Conservation (phyloP, 108 stramenopile species). For the Cyclotella cryptica region DNA sequence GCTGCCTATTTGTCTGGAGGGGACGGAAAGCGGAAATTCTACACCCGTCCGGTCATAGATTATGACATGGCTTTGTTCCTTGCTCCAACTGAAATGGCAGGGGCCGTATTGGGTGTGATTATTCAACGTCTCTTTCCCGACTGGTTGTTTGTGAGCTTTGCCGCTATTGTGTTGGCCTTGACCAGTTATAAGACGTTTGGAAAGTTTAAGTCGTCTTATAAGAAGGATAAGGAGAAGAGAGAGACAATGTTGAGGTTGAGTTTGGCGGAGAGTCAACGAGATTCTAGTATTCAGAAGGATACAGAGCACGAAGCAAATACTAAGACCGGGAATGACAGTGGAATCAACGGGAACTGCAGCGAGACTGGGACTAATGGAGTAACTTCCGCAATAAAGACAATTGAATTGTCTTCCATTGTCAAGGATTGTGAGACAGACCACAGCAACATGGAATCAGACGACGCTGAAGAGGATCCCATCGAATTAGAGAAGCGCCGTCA, state of each 20-base stretch:
- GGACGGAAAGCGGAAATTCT: conserved; percentile 50
- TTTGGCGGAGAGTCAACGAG: conserved; percentile 11
- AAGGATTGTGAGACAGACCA: not conserved
- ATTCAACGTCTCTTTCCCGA: conserved; percentile 68
- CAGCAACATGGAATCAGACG: not conserved
- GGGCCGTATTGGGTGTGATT: conserved; percentile 71
- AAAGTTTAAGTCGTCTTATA: conserved; percentile 53
- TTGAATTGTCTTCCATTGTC: not conserved
- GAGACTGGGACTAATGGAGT: no score
- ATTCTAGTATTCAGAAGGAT: conserved; percentile 12
- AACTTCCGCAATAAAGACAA: not conserved
- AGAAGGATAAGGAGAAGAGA: conserved; percentile 47
- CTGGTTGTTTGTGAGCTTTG: conserved; percentile 66
- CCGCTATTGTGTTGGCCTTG: conserved; percentile 58
- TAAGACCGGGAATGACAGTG: conserved; percentile 18
- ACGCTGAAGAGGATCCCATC: conserved; percentile 39
- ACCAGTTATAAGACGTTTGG: conserved; percentile 66
- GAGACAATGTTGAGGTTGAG: conserved; percentile 1
- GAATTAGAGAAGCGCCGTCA: conserved; percentile 34
- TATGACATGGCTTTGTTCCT: conserved; percentile 75
- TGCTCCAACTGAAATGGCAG: conserved; percentile 80
- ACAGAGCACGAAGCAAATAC: conserved; percentile 11
- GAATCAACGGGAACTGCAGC: not conserved
- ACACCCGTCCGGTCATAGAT: conserved; percentile 75
- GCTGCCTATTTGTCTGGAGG: conserved; percentile 30